Percentiles rank a stretch among this genome's conserved stretches.
These are phyloP conservation scores for Ilex asprella DNA, from an alignment of 257 asterid genomes.

Conservation along the genomic window DNA sequence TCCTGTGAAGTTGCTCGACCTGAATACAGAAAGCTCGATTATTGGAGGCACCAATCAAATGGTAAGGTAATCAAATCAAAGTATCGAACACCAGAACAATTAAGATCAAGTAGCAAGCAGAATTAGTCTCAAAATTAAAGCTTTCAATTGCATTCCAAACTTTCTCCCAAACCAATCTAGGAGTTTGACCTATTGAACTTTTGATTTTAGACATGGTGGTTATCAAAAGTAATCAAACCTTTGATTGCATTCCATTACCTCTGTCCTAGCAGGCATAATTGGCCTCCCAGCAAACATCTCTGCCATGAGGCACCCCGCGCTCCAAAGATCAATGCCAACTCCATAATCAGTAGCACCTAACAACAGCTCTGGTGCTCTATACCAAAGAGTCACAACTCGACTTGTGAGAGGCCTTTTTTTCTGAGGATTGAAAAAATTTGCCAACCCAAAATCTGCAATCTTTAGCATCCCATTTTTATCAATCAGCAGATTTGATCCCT, in stretches of 20 bases:
- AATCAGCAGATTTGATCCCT: conserved; percentile 74
- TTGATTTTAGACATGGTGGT: background rate
- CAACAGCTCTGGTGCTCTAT: conserved; percentile 77
- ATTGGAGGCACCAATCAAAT: no score
- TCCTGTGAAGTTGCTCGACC: conserved; percentile 80
- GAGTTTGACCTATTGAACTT: no score
- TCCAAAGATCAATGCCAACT: conserved; percentile 75
- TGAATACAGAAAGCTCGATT: conserved; percentile 2
- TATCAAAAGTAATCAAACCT: no score
- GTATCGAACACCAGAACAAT: no score
- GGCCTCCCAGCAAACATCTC: conserved; percentile 83
- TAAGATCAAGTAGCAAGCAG: no score
- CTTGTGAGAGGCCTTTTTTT: conserved; percentile 54
- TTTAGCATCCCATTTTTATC: conserved; percentile 36
- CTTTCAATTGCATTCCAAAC: no score
- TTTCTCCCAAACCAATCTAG: no score
- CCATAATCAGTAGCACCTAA: conserved; percentile 78
- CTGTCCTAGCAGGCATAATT: conserved; percentile 72
- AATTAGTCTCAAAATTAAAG: no score
- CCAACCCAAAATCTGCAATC: conserved; percentile 62
- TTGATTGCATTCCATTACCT: conserved; percentile 33
- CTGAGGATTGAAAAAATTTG: conserved; percentile 38
- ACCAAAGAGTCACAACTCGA: conserved; percentile 89
- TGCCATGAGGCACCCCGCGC: conserved; percentile 85
- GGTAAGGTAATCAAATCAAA: no score